Conservation (phyloP, 495 filamentous ascomycete genomes). For the Astrothelium subdiscretum region DNA sequence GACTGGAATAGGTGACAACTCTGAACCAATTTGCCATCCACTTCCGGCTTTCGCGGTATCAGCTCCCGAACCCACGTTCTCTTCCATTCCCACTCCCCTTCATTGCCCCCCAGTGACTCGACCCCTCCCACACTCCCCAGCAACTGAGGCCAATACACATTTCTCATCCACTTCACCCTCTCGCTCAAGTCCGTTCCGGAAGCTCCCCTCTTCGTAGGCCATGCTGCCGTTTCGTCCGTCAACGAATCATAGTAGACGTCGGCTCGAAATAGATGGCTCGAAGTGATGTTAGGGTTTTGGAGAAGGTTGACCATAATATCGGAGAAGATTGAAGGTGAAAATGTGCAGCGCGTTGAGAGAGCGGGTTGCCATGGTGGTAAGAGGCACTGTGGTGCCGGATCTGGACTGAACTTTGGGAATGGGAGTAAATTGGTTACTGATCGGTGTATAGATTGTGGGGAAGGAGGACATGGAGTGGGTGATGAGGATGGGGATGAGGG, state of each 20-base stretch:
- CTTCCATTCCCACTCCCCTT: slow-evolving; percentile 34
- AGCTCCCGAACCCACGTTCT: slow-evolving; percentile 60
- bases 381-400: slow-evolving; percentile 12
- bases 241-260: slow-evolving; percentile 60
- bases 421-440: background rate
- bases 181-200: background rate
- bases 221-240: slow-evolving; percentile 11
- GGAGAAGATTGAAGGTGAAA: slow-evolving; percentile 46
- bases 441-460: background rate
- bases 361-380: slow-evolving; percentile 23
- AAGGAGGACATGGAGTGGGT: background rate
- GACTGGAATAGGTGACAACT: slow-evolving; percentile 56
- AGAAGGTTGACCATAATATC: slow-evolving; percentile 62
- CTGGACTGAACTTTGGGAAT: slow-evolving; percentile 11
- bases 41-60: slow-evolving; percentile 65
- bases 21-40: slow-evolving; percentile 65
- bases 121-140: slow-evolving; percentile 15
- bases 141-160: slow-evolving; percentile 23
- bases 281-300: slow-evolving; percentile 77
- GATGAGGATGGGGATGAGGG: background rate
- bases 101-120: slow-evolving; percentile 28
- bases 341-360: slow-evolving; percentile 36
- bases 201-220: background rate
- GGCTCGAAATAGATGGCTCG: slow-evolving; percentile 70
- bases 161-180: slow-evolving; percentile 21